Conservation (phyloP, 106 monocot species). For the Vanilla planifolia region DNA sequence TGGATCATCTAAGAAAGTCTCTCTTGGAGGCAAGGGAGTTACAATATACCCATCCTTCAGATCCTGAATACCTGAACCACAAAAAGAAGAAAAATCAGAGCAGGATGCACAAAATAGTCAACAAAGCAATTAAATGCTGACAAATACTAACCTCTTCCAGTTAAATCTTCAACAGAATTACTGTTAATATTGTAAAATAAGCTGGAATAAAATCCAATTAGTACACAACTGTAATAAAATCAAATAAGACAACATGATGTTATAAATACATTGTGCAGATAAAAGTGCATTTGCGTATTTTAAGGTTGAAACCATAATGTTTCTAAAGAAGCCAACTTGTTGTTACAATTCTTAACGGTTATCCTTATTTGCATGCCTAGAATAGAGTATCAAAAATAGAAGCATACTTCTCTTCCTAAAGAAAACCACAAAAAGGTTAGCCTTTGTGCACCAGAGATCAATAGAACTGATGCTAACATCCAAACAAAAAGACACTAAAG, state of each 20-base stretch:
- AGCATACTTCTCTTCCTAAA: too few species aligned
- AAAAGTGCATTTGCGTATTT: too few species aligned
- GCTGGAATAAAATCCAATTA: conserved; percentile 28
- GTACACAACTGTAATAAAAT: background rate
- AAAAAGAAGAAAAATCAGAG: conserved; percentile 3
- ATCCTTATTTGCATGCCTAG: too few species aligned
- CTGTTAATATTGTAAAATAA: conserved; percentile 92
- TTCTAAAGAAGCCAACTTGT: too few species aligned
- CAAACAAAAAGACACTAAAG: too few species aligned
- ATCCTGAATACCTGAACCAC: conserved; percentile 64
- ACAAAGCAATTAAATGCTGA: background rate
- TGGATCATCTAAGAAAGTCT: conserved; percentile 94
- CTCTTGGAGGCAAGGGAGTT: conserved; percentile 86
- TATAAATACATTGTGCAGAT: too few species aligned
- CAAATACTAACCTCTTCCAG: conserved; percentile 61
- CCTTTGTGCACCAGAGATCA: too few species aligned
- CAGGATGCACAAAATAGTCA: background rate
- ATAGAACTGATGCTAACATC: too few species aligned
- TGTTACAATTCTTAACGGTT: too few species aligned
- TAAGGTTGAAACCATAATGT: too few species aligned
- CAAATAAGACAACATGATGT: background rate
- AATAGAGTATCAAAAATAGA: too few species aligned
- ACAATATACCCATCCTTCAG: conserved; percentile 71
- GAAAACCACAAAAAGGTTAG: too few species aligned
- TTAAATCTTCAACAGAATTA: conserved; percentile 81